Base-by-base conservation (phyloP, 371 early-diverging fungal species). In the Mortierella sp. region DNA sequence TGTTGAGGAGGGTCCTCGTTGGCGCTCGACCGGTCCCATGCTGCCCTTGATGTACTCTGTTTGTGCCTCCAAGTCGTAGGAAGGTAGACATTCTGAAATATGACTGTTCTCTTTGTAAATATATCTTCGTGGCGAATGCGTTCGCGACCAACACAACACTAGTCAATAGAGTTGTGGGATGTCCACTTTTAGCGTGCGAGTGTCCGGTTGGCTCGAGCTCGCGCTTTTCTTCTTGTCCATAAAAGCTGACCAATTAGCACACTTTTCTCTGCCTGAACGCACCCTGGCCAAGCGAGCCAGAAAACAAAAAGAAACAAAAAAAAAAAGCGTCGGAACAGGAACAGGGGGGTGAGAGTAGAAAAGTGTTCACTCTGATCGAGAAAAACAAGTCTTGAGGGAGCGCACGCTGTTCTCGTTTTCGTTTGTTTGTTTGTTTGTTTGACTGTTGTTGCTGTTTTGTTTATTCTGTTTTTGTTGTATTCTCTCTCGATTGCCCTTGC, bases 21-120 rank as follows among this genome's bases (percentile, higher is more conserved):
- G 77, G 77, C 63, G 63, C 32, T 70, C 65, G 10, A 46, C n/a
- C 16, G 87, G 87, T 4, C 82, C 73, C n/a, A 80, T 79, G 78
- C 73, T 86, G 18, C 87, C 87, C 4, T 56, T 82, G 75, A 86
- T 86, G 87, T 86, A 80, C 82, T 86, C 87, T 8, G 27, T 86
- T 24, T 58, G 43, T 2, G 49, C 75, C 32, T 74, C 70, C 24
- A 85, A 85, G 72, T 70, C 55, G 16, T 46, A 46, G 44, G 12
- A 41, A 1, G n/a, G 18, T 77, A 32, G 48, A 27, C 11, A 41
- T 12, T 12, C 27, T 7, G 14, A 16, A 32, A 4, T 60, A 32
- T 60, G 18, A 11, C 32, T 32, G 3, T 71, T 27, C 44, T 44
- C 7, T 78, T 35, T 78, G 68, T 70, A 74, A 55, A 70, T 43